Evolutionary conservation across 495 filamentous ascomycete genomes (phyloP).

Genomic region (Aspergillus carlsbadensis): DNA sequence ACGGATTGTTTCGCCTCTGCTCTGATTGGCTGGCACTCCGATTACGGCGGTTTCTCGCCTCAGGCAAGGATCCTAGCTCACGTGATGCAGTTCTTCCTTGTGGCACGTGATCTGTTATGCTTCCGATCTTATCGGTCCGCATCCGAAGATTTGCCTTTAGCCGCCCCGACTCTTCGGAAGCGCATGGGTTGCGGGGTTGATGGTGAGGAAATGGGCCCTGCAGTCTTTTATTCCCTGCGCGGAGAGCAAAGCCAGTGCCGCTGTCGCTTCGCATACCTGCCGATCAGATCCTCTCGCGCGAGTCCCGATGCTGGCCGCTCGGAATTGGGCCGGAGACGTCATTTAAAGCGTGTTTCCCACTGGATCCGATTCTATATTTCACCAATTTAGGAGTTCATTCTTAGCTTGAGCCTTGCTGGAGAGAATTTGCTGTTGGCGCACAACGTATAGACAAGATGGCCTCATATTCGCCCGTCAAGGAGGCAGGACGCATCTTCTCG

Average conservation of each 20-base stretch:
- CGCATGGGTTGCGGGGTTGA: conserved; percentile 14
- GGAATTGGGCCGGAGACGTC: conserved; percentile 6
- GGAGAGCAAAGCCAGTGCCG: neutral
- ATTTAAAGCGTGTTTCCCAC: neutral
- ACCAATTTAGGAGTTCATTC: neutral
- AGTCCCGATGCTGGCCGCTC: conserved; percentile 2
- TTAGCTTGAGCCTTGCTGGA: no score
- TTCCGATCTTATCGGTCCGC: conserved; percentile 15
- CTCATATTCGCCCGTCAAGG: conserved; percentile 40
- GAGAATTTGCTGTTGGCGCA: no score
- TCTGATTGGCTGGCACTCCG: conserved; percentile 21
- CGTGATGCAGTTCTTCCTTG: no score
- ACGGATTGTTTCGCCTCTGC: conserved; percentile 16
- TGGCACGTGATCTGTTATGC: neutral
- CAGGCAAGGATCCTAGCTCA: neutral
- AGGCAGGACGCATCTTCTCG: conserved; percentile 44
- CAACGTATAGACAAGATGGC: neutral
- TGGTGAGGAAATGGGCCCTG: neutral
- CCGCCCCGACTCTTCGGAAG: conserved; percentile 9
- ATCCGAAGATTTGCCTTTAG: conserved; percentile 6
- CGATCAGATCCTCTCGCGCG: neutral
- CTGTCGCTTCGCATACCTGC: neutral
- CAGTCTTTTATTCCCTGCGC: neutral
- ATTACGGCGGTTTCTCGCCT: conserved; percentile 9
- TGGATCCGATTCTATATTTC: neutral